Evolutionary conservation across 2,329 filamentous ascomycete genomes (phyloP).

Genomic region (Zymoseptoria ardabiliae): DNA sequence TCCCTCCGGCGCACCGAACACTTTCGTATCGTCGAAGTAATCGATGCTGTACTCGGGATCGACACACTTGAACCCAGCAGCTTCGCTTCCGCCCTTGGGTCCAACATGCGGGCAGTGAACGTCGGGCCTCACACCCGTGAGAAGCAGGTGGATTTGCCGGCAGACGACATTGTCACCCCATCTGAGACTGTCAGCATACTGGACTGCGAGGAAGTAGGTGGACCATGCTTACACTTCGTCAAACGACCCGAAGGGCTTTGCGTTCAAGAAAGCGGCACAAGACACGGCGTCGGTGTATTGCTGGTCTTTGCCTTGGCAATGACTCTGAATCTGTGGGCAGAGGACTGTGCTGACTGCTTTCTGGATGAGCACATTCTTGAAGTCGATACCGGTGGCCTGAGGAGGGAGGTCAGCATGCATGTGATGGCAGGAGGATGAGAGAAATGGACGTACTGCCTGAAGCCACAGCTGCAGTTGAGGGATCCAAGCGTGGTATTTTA

Average conservation of each 20-base stretch:
- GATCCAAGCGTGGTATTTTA: conserved; percentile 41
- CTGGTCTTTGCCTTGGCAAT: conserved; percentile 32
- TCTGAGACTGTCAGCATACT: neutral
- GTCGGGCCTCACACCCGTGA: conserved; percentile 25
- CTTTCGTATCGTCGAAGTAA: conserved; percentile 22
- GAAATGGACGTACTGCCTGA: conserved; percentile 3
- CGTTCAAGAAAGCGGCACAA: conserved; percentile 29
- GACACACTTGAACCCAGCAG: conserved; percentile 20
- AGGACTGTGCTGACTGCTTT: conserved; percentile 27
- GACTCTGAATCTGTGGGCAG: conserved; percentile 30
- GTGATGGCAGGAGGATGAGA: neutral
- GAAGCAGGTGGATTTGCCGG: conserved; percentile 36
- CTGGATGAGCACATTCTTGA: conserved; percentile 25
- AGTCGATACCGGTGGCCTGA: conserved; percentile 15
- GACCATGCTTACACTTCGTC: conserved; percentile 27
- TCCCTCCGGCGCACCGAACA: conserved; percentile 16
- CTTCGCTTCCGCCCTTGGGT: conserved; percentile 21
- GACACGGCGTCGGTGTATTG: conserved; percentile 30
- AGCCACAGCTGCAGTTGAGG: conserved; percentile 37
- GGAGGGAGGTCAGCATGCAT: neutral
- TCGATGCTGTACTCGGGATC: conserved; percentile 21
- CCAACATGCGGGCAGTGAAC: conserved; percentile 28
- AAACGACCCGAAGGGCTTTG: conserved; percentile 35
- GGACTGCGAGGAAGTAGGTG: neutral
- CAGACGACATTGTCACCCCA: conserved; percentile 42